Conservation (phyloP, 2,329 filamentous ascomycete genomes). For the Botrytis fragariae region DNA sequence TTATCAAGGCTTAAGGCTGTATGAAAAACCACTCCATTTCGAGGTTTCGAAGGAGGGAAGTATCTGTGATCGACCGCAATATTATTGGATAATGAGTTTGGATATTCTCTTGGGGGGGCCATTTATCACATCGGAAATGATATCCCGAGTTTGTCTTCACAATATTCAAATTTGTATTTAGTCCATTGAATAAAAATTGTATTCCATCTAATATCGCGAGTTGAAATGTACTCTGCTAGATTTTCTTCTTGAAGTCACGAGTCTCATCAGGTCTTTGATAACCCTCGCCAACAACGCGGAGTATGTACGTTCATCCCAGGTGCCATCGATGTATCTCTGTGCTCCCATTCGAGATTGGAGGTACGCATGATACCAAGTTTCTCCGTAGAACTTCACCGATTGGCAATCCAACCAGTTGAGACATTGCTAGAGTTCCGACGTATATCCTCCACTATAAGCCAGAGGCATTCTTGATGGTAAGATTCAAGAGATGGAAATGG, state of each 20-base stretch:
- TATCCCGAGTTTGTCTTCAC: neutral
- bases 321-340: too few species aligned
- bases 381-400: too few species aligned
- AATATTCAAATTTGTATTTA: neutral
- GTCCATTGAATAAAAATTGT: neutral
- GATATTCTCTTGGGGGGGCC: neutral
- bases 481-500: neutral
- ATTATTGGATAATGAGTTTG: neutral
- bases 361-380: neutral
- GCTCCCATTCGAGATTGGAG: neutral
- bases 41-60: neutral
- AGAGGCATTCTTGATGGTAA: neutral
- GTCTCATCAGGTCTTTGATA: neutral
- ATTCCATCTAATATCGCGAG: neutral
- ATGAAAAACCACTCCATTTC: neutral
- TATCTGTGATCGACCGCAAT: too few species aligned
- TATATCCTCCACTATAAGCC: too few species aligned
- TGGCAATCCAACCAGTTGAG: too few species aligned
- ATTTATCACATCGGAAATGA: neutral
- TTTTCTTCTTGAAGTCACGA: neutral
- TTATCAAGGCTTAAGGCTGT: conserved; percentile 28
- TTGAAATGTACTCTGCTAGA: neutral
- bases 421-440: neutral
- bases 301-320: neutral
- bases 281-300: neutral